Base-by-base conservation (phyloP, 169 alveolate genomes). In the Condylostoma magnum region DNA sequence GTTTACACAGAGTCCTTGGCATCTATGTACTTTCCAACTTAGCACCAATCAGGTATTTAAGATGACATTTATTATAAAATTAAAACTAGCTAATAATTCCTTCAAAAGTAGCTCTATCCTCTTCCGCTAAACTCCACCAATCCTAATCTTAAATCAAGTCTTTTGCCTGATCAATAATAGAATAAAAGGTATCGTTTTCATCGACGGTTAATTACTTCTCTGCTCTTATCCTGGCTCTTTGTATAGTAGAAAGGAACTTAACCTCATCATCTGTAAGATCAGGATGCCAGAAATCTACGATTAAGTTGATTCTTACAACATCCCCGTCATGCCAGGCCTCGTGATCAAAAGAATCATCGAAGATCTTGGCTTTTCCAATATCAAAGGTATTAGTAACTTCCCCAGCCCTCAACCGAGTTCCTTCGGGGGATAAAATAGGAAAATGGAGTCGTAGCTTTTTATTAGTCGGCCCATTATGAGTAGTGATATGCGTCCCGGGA, bases 121-220 rank as follows among this genome's bases (percentile, higher is more conserved):
- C 31, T 18, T 60, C 71, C 12, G 71, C 36, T 6, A 60, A 27
- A 18, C 25, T 6, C 71, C 71, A 60, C 58, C 71, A 60, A 36
- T 52, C 15, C n/a, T 60, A 38, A 60, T 60, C 71, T 18, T 38
- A 30, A n/a, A 55, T 60, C 6, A 60, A 12, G 1, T 60, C 71
- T 34, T 60, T 60, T 8, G 89, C 82, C 52, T 69, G 27, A 33
- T 76, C 89, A 36, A 82, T 77, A 12, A 82, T 77, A 1, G 81
- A 66, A 50, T 70, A 82, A n/a, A 82, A 50, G 22, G 72, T 78
- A 38, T 82, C 90, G 22, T 82, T 36, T 18, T 60, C 60, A 8
- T 75, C 36, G 12, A 60, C 97, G 95, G 92, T 93, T 90, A 99
- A 94, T 96, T 54, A 52, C 63, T n/a, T 36, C 58, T 80, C 92